These are phyloP conservation scores for Peronosclerospora sorghi DNA, from an alignment of 352 stramenopile genomes.

Conservation along the genomic window DNA sequence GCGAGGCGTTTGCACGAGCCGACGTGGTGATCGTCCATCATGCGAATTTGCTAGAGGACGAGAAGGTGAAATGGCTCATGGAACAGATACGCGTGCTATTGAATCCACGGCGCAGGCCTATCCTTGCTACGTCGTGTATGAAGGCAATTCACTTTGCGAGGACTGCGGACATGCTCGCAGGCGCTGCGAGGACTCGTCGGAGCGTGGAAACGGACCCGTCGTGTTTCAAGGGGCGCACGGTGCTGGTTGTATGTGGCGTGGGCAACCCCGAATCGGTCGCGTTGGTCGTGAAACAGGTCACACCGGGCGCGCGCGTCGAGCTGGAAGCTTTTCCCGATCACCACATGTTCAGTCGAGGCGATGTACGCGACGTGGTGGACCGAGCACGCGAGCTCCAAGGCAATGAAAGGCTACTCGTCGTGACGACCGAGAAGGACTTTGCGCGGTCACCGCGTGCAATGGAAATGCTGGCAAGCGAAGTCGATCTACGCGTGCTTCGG, in stretches of 20 bases:
- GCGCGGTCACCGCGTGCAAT: constrained; percentile 15
- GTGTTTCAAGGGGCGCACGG: constrained; percentile 11
- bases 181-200: not conserved
- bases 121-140: constrained; percentile 48
- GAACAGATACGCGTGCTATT: constrained; percentile 6
- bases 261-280: constrained; percentile 54
- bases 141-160: constrained; percentile 21
- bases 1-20: constrained; percentile 28
- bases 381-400: constrained; percentile 8
- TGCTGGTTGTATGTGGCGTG: constrained; percentile 45
- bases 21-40: constrained; percentile 57
- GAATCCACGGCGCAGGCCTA: not conserved
- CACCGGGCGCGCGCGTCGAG: constrained; percentile 17
- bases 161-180: constrained; percentile 1
- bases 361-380: constrained; percentile 23
- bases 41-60: constrained; percentile 23
- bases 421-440: constrained; percentile 65
- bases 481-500: constrained; percentile 22
- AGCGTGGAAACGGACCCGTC: not conserved
- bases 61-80: constrained; percentile 9
- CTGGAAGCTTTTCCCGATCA: constrained; percentile 55
- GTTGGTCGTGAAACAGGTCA: constrained; percentile 26
- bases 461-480: constrained; percentile 4
- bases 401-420: constrained; percentile 22
- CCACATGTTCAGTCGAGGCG: constrained; percentile 29